Percentiles rank a stretch among this genome's conserved stretches.
These are phyloP conservation scores for Chlorella sorokiniana DNA, from an alignment of 139 green algal genomes.

Conservation along the genomic window DNA sequence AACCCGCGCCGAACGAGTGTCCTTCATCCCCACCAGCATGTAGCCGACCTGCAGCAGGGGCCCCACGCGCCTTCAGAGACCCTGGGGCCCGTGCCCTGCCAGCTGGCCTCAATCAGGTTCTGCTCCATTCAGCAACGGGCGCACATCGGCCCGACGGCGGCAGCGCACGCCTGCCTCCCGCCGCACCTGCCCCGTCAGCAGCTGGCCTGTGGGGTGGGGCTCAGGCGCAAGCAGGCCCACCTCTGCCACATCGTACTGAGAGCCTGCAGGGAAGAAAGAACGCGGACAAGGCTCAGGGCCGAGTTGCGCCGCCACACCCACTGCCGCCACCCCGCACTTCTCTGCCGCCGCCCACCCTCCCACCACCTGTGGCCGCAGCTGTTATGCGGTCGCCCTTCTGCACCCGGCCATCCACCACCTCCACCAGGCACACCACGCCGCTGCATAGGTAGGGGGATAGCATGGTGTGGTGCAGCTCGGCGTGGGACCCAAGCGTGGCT, in stretches of 20 bases:
- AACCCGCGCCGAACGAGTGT: slow-evolving; percentile 70
- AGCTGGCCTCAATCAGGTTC: too few relatives aligned
- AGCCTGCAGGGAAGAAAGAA: neutral
- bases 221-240: slow-evolving; percentile 75
- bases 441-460: neutral
- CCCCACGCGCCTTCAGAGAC: neutral
- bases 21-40: slow-evolving; percentile 87
- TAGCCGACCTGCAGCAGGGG: slow-evolving; percentile 76
- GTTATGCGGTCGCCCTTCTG: slow-evolving; percentile 59
- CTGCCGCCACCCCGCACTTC: neutral
- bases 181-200: slow-evolving; percentile 74
- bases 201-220: slow-evolving; percentile 48
- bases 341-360: neutral
- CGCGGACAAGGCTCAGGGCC: neutral
- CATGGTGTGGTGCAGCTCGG: neutral
- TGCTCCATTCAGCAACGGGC: too few relatives aligned
- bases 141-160: too few relatives aligned
- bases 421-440: slow-evolving; percentile 72
- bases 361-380: slow-evolving; percentile 47
- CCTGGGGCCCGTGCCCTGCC: too few relatives aligned
- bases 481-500: too few relatives aligned
- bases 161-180: neutral
- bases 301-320: neutral
- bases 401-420: slow-evolving; percentile 78
- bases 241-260: slow-evolving; percentile 76